Conservation (phyloP, 805 yeast genomes). For the Metschnikowia kofuensis region DNA sequence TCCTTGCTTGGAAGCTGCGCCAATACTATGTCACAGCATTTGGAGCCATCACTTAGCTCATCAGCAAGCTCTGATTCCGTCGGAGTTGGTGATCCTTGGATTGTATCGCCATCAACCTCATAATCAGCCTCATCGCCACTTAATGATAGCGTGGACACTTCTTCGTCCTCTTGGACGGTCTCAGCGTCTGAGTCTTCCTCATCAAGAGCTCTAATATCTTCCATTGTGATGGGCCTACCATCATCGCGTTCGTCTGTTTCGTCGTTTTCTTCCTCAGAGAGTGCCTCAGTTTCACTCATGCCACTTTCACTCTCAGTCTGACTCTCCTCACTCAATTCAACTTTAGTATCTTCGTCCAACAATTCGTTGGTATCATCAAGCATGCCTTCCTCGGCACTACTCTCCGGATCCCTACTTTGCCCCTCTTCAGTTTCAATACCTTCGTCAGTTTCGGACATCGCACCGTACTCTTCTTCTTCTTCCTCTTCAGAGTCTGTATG, state of each 20-base stretch:
- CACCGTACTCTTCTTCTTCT: constrained; percentile 17
- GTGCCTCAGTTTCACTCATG: background rate
- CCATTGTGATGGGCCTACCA: constrained; percentile 24
- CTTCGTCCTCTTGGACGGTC: constrained; percentile 19
- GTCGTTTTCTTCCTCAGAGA: background rate
- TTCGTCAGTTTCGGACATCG: constrained; percentile 9
- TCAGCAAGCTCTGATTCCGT: constrained; percentile 27
- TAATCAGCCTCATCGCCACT: constrained; percentile 13
- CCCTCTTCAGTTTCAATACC: constrained; percentile 6
- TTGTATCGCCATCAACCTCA: constrained; percentile 13
- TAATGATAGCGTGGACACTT: constrained; percentile 18
- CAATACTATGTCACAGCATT: constrained; percentile 70
- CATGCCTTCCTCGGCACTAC: constrained; percentile 19
- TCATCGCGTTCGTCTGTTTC: constrained; percentile 2
- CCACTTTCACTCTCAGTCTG: constrained; percentile 3
- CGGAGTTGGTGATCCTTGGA: constrained; percentile 13
- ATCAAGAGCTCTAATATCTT: constrained; percentile 18
- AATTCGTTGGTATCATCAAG: constrained; percentile 1
- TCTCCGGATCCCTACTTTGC: constrained; percentile 18
- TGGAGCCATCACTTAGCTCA: constrained; percentile 34
- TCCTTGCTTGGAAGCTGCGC: constrained; percentile 42
- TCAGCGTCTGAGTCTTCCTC: constrained; percentile 20
- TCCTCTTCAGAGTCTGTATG: constrained; percentile 14
- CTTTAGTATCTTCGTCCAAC: constrained; percentile 1
- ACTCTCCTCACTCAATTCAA: constrained; percentile 16